Conservation (phyloP, 1,139 yeast species). For the Hyphopichia wangnamkhiaoensis region DNA sequence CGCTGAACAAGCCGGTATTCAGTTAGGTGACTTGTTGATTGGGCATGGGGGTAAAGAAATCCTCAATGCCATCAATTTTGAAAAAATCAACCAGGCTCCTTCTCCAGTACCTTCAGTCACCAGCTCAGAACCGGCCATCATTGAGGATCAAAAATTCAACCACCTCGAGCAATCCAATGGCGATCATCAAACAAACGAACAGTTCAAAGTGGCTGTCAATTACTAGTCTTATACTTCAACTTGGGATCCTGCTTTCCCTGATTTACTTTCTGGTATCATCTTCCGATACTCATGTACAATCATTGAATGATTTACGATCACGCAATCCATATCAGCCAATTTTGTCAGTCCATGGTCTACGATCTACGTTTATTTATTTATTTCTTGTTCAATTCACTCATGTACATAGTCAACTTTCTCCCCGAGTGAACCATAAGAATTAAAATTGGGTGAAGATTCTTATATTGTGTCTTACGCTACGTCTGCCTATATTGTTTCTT, state of each 20-base stretch:
- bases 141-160: not conserved
- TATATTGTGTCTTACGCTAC: no score
- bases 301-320: no score
- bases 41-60: conserved; percentile 81
- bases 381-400: no score
- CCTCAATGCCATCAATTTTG: conserved; percentile 77
- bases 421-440: no score
- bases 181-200: not conserved
- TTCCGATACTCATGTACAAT: not conserved
- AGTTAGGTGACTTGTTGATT: conserved; percentile 67
- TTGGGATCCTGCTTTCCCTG: no score
- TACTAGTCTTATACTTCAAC: not conserved
- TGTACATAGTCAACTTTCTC: no score
- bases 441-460: no score
- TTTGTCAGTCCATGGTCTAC: no score
- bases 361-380: no score
- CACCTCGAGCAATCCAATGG: not conserved
- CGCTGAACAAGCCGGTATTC: conserved; percentile 69
- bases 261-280: no score
- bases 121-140: conserved; percentile 1
- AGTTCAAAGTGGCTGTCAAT: not conserved
- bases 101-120: conserved; percentile 4
- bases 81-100: conserved; percentile 51
- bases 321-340: no score
- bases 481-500: no score